Evolutionary conservation across 164 flowering plant species (phyloP).

Genomic region (Tetrastigma voinierianum): DNA sequence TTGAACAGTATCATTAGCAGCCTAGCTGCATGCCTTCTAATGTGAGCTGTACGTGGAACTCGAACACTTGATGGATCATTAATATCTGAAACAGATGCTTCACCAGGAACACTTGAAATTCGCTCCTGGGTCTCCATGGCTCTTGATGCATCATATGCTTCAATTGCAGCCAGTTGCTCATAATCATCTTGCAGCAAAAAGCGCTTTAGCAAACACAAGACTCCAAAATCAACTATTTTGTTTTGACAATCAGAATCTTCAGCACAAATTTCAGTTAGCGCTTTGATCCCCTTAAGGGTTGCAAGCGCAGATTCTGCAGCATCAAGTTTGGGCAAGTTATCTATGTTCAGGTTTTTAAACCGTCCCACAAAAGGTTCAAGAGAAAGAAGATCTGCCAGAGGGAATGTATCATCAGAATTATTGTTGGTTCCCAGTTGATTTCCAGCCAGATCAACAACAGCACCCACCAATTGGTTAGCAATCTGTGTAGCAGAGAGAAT

Average conservation of each 20-base stretch:
- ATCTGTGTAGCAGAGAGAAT: slow-evolving; percentile 54
- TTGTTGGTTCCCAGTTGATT: slow-evolving; percentile 41
- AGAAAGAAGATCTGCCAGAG: slow-evolving; percentile 74
- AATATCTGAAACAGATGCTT: slow-evolving; percentile 29
- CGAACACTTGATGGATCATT: slow-evolving; percentile 70
- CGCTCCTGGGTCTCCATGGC: slow-evolving; percentile 54
- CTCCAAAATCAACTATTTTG: slow-evolving; percentile 66
- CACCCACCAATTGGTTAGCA: slow-evolving; percentile 58
- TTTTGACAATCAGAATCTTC: slow-evolving; percentile 62
- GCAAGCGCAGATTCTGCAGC: slow-evolving; percentile 92
- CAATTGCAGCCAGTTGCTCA: slow-evolving; percentile 89
- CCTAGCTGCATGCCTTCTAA: slow-evolving; percentile 91
- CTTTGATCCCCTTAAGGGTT: slow-evolving; percentile 80
- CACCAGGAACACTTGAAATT: slow-evolving; percentile 38
- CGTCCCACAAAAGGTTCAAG: slow-evolving; percentile 73
- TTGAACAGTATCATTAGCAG: slow-evolving; percentile 79
- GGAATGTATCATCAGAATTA: slow-evolving; percentile 45
- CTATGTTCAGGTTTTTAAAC: slow-evolving; percentile 62
- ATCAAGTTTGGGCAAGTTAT: slow-evolving; percentile 52
- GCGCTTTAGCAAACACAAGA: slow-evolving; percentile 78
- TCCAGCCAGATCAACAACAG: slow-evolving; percentile 78
- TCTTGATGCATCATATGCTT: slow-evolving; percentile 95
- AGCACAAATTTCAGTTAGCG: slow-evolving; percentile 70
- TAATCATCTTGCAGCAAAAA: slow-evolving; percentile 84
- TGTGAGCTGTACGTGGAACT: slow-evolving; percentile 87